These are phyloP conservation scores for Gynostemma pentaphyllum DNA, from an alignment of 306 rosid genomes.

Conservation along the genomic window DNA sequence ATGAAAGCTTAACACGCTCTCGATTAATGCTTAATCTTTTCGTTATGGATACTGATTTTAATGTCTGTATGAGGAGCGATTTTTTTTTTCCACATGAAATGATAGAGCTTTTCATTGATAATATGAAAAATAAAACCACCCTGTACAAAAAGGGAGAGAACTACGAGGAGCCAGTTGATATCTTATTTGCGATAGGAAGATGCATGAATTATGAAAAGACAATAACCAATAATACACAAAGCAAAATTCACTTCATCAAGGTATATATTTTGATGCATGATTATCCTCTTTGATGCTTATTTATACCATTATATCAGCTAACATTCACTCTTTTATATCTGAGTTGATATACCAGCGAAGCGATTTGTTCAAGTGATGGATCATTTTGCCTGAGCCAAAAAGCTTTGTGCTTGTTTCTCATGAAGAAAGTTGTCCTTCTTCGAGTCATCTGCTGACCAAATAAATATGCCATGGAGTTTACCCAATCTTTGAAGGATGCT, in stretches of 20 bases:
- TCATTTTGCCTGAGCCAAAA: conserved; percentile 26
- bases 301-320: background rate
- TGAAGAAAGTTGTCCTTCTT: conserved; percentile 40
- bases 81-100: too few relatives aligned
- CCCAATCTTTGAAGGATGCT: conserved; percentile 25
- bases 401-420: conserved; percentile 58
- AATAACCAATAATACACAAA: background rate
- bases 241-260: background rate
- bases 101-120: too few relatives aligned
- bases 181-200: background rate
- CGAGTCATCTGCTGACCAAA: conserved; percentile 72
- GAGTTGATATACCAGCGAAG: background rate
- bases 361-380: background rate
- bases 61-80: background rate
- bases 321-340: background rate
- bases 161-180: background rate
- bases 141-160: too few relatives aligned
- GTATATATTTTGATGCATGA: background rate
- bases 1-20: background rate
- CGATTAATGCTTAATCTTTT: background rate
- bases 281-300: background rate
- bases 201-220: background rate
- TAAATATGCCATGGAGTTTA: conserved; percentile 53
- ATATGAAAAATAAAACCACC: too few relatives aligned
- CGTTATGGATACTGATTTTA: background rate